Evolutionary conservation across 768 basidiomycete genomes (phyloP), one percentile per base, ranked within the genome.

Genomic region (Nidularia sp.): DNA sequence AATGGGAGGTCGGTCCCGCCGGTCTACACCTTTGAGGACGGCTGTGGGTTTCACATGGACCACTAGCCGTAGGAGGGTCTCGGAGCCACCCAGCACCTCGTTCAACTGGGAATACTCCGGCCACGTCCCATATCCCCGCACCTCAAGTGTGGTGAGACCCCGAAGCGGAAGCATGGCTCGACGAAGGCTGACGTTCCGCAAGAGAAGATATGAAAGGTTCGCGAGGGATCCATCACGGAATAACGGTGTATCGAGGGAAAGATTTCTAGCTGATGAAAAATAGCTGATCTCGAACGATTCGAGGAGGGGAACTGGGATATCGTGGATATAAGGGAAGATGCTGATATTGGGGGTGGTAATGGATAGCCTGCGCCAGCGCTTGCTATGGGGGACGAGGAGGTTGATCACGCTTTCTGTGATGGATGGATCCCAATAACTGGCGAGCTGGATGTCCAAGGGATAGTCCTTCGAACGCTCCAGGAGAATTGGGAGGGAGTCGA

Each of bases 51-150:
- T 65, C 49, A 69, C 63, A 36, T 68, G 68, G n/a, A 70, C 45
- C 12, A 59, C 48, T 9, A 70, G 55, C 8, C 56, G 44, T 41
- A 62, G 54, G 32, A 68, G 47, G 5, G 45, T 49, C 7, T 53
- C 49, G 1, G 64, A 63, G 6, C 59, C 62, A n/a, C 52, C 58
- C 6, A 69, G 45, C 47, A 66, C 53, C 8, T 66, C 58, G 32
- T 53, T 55, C 3, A 70, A 46, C 36, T 53, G 54, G 12, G 42
- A 34, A 34, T 62, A 61, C 3, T 45, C 50, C 2, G 66, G 65
- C 69, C 69, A 68, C n/a, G 47, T 56, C 1, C 65, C 66, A 39
- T 63, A 60, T 13, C 67, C 68, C 2, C 66, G 63, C 15, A 70
- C 54, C 13, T 67, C 65, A 35, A 70, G 57, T 12, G 57, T 61